Evolutionary conservation across 208 protist species (phyloP).

Genomic region (Trichomonas tenax): DNA sequence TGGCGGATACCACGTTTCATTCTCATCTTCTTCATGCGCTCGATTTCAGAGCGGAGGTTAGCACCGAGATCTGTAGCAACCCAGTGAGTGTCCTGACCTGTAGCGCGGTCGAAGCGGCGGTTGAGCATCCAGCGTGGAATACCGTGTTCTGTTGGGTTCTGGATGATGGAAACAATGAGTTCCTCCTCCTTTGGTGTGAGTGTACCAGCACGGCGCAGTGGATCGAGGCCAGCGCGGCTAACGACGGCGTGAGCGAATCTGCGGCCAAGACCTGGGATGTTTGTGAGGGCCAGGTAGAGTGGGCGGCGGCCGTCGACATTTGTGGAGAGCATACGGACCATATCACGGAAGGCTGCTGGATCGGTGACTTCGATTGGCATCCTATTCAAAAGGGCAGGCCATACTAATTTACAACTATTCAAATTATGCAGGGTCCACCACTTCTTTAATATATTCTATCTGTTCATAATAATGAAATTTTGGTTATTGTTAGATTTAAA

Average conservation of each 20-base stretch:
- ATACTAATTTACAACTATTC: not conserved
- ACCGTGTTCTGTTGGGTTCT: conserved; percentile 15
- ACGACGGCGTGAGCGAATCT: not conserved
- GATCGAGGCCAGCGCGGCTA: not conserved
- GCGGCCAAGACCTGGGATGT: conserved; percentile 18
- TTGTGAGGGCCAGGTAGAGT: not conserved
- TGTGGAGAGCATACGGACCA: conserved; percentile 21
- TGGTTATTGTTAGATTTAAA: too few relatives aligned
- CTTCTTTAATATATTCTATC: too few relatives aligned
- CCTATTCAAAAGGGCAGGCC: not conserved
- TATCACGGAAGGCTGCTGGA: conserved; percentile 15
- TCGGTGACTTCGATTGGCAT: conserved; percentile 7
- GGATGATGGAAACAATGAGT: not conserved
- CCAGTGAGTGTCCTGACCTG: not conserved
- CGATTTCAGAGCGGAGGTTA: not conserved
- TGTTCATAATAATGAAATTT: too few relatives aligned
- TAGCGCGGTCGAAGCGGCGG: not conserved
- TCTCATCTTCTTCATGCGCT: conserved; percentile 21
- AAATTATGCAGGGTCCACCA: not conserved
- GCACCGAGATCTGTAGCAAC: not conserved
- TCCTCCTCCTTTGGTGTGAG: not conserved
- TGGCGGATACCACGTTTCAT: conserved; percentile 23
- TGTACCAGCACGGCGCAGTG: conserved; percentile 6
- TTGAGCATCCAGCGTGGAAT: conserved; percentile 19
- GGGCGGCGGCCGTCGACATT: conserved; percentile 8